Conservation (phyloP, 495 filamentous ascomycete species). For the Xylona heveae region DNA sequence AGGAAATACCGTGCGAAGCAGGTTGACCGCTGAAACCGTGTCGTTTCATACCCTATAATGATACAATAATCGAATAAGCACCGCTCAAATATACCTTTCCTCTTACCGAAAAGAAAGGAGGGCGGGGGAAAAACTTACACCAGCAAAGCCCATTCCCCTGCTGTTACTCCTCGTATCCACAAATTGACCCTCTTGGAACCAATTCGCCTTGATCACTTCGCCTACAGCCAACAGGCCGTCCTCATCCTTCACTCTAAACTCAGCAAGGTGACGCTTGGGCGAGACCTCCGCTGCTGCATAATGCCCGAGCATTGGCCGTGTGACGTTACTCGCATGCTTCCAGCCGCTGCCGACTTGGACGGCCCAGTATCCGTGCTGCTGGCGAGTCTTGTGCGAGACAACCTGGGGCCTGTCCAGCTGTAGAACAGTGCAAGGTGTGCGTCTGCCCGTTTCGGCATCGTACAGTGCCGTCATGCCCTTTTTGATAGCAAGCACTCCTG, state of each 20-base stretch:
- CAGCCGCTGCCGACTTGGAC: constrained; percentile 75
- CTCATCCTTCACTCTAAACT: constrained; percentile 63
- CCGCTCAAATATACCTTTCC: too few species aligned
- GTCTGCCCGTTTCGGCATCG: constrained; percentile 49
- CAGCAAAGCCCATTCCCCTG: constrained; percentile 78
- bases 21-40: constrained; percentile 75
- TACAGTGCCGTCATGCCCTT: constrained; percentile 89
- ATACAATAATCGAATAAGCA: neutral
- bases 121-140: constrained; percentile 14
- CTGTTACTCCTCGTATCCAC: constrained; percentile 64
- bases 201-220: constrained; percentile 49
- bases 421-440: constrained; percentile 74
- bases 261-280: constrained; percentile 60
- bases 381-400: constrained; percentile 57
- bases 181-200: constrained; percentile 79
- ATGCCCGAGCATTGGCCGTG: constrained; percentile 63
- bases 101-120: constrained; percentile 1
- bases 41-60: constrained; percentile 62
- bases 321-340: constrained; percentile 53
- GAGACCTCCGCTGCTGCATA: constrained; percentile 56
- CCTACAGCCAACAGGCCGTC: constrained; percentile 54
- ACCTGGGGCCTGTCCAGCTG: constrained; percentile 88
- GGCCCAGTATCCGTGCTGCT: constrained; percentile 72
- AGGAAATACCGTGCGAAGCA: constrained; percentile 83
- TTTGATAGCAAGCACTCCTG: constrained; percentile 69